A percentile compares a stretch with the other conserved stretches of the same genome.
These are phyloP conservation scores for Cicer pinnatifidum DNA, from an alignment of 306 rosid genomes.

Conservation along the genomic window DNA sequence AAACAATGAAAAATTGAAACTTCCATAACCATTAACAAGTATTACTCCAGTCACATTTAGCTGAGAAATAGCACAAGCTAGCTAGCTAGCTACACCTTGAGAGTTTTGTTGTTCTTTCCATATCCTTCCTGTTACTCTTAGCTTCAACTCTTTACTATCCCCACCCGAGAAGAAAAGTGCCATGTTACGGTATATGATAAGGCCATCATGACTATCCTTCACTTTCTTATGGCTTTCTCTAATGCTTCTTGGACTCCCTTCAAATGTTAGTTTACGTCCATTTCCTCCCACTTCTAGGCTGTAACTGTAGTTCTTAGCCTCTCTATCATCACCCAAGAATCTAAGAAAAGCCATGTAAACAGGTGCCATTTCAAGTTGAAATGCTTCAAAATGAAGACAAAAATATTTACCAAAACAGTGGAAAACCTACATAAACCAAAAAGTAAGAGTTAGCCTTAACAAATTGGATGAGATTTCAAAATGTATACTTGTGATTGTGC, in stretches of 20 bases:
- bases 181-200: slow-evolving; percentile 72
- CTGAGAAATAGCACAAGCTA: slow-evolving; percentile 44
- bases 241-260: slow-evolving; percentile 73
- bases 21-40: too few relatives aligned
- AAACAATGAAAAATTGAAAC: too few relatives aligned
- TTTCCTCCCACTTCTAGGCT: slow-evolving; percentile 83
- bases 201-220: slow-evolving; percentile 80
- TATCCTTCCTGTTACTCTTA: slow-evolving; percentile 74
- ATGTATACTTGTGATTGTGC: background rate
- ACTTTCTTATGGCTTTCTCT: slow-evolving; percentile 79
- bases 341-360: slow-evolving; percentile 82
- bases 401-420: slow-evolving; percentile 78
- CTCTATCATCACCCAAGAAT: slow-evolving; percentile 78
- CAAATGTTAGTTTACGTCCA: slow-evolving; percentile 70
- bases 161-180: slow-evolving; percentile 84
- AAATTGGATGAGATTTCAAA: slow-evolving; percentile 32
- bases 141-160: slow-evolving; percentile 77
- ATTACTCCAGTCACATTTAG: background rate
- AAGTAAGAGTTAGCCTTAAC: slow-evolving; percentile 23
- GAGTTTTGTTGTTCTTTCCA: slow-evolving; percentile 82
- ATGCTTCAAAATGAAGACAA: slow-evolving; percentile 85
- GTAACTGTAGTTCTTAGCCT: slow-evolving; percentile 67
- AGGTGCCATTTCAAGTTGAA: slow-evolving; percentile 79
- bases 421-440: slow-evolving; percentile 60
- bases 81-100: slow-evolving; percentile 53